Conservation (phyloP, 441 rosid genomes). For the Gossypium lobatum region DNA sequence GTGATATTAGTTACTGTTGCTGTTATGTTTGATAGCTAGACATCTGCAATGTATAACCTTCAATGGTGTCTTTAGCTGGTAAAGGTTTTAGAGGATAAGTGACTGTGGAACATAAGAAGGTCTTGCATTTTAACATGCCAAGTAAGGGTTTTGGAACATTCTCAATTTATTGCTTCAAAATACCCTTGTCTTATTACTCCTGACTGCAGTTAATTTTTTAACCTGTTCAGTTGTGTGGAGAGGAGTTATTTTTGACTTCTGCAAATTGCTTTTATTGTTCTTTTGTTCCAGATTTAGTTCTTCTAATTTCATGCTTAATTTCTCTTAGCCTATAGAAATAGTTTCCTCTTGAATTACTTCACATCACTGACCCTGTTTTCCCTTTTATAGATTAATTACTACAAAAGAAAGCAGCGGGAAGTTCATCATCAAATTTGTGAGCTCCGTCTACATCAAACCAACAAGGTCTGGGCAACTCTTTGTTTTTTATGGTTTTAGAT, state of each 20-base stretch:
- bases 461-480: conserved; percentile 54
- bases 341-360: background rate
- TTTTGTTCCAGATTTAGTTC: background rate
- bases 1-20: background rate
- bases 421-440: conserved; percentile 38
- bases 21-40: conserved; percentile 1
- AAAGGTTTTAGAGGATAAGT: background rate
- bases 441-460: conserved; percentile 51
- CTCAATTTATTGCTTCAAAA: background rate
- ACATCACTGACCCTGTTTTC: conserved; percentile 1
- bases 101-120: background rate
- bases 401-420: conserved; percentile 37
- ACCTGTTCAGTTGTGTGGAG: background rate
- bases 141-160: background rate
- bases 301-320: background rate
- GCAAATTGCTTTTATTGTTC: background rate
- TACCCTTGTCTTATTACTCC: background rate
- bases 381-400: conserved; percentile 47
- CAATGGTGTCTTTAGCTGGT: background rate
- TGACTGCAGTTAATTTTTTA: background rate
- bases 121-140: background rate
- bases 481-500: conserved; percentile 12
- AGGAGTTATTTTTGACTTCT: background rate
- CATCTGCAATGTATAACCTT: background rate
- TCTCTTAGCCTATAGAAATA: background rate